Conservation (phyloP, 441 rosid genomes). For the Pelargonium cotyledonis region DNA sequence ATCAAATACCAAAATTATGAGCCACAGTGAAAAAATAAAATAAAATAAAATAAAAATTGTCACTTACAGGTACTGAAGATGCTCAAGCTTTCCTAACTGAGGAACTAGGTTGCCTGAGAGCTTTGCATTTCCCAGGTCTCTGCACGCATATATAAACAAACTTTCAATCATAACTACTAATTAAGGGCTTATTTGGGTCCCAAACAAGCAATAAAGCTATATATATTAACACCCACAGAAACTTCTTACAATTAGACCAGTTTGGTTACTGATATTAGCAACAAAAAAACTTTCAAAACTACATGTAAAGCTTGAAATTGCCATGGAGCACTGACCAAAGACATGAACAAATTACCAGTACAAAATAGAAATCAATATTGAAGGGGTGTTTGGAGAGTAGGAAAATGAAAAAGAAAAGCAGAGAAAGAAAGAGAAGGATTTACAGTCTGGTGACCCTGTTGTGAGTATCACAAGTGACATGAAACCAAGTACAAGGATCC, state of each 20-base stretch:
- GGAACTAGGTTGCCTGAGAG: constrained; percentile 58
- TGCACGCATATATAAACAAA: constrained; percentile 20
- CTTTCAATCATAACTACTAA: too few relatives aligned
- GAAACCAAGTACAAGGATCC: constrained; percentile 84
- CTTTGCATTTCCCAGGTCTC: constrained; percentile 67
- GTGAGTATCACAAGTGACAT: constrained; percentile 54
- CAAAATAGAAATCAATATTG: too few relatives aligned
- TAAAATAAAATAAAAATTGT: background rate
- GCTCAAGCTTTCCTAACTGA: constrained; percentile 54
- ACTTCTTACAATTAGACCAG: too few relatives aligned
- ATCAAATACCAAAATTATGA: background rate
- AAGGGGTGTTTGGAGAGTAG: background rate
- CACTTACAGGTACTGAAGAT: constrained; percentile 58
- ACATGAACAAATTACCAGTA: too few relatives aligned
- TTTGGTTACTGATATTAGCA: too few relatives aligned
- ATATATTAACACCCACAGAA: too few relatives aligned
- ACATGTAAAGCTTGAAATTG: too few relatives aligned
- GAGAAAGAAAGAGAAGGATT: background rate
- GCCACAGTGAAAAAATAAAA: background rate
- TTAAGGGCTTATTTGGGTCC: too few relatives aligned
- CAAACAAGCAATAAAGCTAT: too few relatives aligned
- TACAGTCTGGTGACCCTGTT: constrained; percentile 63
- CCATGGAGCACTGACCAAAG: too few relatives aligned
- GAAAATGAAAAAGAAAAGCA: background rate
- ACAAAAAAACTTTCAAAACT: too few relatives aligned